Percentiles rank a stretch among this genome's conserved stretches.
These are phyloP conservation scores for Trypanosoma lewisi DNA, from an alignment of 208 protist genomes.

Conservation along the genomic window DNA sequence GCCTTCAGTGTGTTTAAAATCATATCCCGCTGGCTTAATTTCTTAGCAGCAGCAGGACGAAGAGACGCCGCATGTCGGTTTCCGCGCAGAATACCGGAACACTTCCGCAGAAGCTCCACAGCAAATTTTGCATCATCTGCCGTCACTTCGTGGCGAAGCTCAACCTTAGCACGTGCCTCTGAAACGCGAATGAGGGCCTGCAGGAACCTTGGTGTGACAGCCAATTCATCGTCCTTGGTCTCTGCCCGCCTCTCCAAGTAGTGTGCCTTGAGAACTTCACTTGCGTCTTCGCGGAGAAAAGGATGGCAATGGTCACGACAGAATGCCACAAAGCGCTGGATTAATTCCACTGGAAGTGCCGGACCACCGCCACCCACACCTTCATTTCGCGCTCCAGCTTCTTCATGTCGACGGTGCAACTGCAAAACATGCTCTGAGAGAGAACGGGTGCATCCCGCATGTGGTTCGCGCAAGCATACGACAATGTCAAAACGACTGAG, in stretches of 20 bases:
- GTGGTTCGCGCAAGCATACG: conserved; percentile 83
- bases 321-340: conserved; percentile 75
- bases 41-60: conserved; percentile 26
- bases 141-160: conserved; percentile 89
- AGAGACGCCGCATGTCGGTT: neutral
- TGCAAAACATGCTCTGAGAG: conserved; percentile 96
- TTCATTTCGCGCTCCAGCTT: neutral
- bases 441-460: conserved; percentile 5
- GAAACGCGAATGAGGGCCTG: conserved; percentile 94
- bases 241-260: conserved; percentile 65
- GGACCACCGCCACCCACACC: conserved; percentile 4
- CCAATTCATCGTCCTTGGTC: conserved; percentile 35
- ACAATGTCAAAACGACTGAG: conserved; percentile 99
- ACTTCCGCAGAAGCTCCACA: conserved; percentile 84
- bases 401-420: conserved; percentile 42
- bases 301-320: conserved; percentile 68
- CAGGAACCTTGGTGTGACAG: conserved; percentile 94
- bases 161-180: conserved; percentile 90
- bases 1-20: conserved; percentile 70
- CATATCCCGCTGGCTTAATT: conserved; percentile 55
- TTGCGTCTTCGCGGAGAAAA: conserved; percentile 49
- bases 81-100: conserved; percentile 31
- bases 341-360: conserved; percentile 50
- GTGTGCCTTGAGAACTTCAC: conserved; percentile 51
- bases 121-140: conserved; percentile 92